Conservation (phyloP, 306 rosid species). For the Dalbergia cochinchinensis region DNA sequence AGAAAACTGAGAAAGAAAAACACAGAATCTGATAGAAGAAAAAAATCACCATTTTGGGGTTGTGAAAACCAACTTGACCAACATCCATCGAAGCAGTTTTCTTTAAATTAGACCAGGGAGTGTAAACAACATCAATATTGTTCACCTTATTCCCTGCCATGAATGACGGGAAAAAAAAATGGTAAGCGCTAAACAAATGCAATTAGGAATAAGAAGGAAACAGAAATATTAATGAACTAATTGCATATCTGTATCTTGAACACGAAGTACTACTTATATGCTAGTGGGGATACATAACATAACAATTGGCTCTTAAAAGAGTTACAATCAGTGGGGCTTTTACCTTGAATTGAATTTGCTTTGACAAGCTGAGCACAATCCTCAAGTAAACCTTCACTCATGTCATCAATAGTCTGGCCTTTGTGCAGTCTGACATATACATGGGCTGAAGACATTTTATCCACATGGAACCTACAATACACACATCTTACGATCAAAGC, state of each 20-base stretch:
- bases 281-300: not conserved
- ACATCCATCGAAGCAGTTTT: conserved; percentile 97
- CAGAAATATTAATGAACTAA: not conserved
- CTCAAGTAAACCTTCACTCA: conserved; percentile 87
- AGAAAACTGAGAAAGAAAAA: too few species aligned
- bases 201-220: conserved; percentile 7
- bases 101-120: conserved; percentile 98
- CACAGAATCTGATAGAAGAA: not conserved
- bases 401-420: conserved; percentile 91
- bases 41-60: conserved; percentile 73
- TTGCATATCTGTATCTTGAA: not conserved
- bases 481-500: conserved; percentile 27
- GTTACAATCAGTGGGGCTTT: conserved; percentile 33
- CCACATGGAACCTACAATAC: conserved; percentile 88
- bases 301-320: not conserved
- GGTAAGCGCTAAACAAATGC: not conserved
- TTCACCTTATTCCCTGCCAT: conserved; percentile 91
- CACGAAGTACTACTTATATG: not conserved
- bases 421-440: conserved; percentile 89
- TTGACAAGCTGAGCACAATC: conserved; percentile 98
- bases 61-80: conserved; percentile 98
- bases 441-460: conserved; percentile 98
- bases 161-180: conserved; percentile 9
- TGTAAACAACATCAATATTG: conserved; percentile 93
- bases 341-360: conserved; percentile 99